Conservation (phyloP, 176 grass and related monocot genomes). For the Pontederia paniculata region DNA sequence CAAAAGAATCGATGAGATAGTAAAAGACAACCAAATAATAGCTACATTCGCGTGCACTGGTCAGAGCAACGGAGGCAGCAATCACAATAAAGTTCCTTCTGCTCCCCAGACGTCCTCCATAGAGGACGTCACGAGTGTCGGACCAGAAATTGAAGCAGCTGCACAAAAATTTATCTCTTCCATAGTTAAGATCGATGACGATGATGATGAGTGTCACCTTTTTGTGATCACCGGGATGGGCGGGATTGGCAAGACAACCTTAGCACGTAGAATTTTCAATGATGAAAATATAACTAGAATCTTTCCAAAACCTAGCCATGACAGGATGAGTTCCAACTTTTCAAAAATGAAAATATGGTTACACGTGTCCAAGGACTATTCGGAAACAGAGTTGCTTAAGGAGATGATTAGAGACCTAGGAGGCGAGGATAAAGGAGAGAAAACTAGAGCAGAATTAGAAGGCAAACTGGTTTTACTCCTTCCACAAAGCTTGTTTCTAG, state of each 20-base stretch:
- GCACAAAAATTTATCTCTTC: slow-evolving; percentile 34
- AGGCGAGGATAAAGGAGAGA: slow-evolving; percentile 16
- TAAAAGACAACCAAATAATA: slow-evolving; percentile 22
- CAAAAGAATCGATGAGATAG: slow-evolving; percentile 33
- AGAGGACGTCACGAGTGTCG: neutral
- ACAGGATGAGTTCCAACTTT: slow-evolving; percentile 42
- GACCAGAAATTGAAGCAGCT: slow-evolving; percentile 34
- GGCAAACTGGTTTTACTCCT: slow-evolving; percentile 28
- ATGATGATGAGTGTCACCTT: slow-evolving; percentile 61
- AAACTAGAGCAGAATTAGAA: slow-evolving; percentile 41
- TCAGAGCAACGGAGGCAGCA: neutral
- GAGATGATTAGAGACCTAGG: slow-evolving; percentile 33
- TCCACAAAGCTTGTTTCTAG: slow-evolving; percentile 49
- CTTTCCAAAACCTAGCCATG: slow-evolving; percentile 24
- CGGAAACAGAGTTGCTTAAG: slow-evolving; percentile 39
- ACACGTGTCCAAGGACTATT: slow-evolving; percentile 33
- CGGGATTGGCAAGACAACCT: slow-evolving; percentile 65
- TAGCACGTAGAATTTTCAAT: slow-evolving; percentile 54
- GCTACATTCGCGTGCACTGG: no score
- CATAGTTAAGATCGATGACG: slow-evolving; percentile 50
- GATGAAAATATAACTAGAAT: slow-evolving; percentile 28
- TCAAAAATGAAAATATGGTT: slow-evolving; percentile 43
- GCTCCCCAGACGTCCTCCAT: neutral
- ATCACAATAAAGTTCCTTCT: neutral
- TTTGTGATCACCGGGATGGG: slow-evolving; percentile 46